Evolutionary conservation across 495 filamentous ascomycete genomes (phyloP), one percentile per base, ranked within the genome.

Genomic region (Aspergillus funiculosus): DNA sequence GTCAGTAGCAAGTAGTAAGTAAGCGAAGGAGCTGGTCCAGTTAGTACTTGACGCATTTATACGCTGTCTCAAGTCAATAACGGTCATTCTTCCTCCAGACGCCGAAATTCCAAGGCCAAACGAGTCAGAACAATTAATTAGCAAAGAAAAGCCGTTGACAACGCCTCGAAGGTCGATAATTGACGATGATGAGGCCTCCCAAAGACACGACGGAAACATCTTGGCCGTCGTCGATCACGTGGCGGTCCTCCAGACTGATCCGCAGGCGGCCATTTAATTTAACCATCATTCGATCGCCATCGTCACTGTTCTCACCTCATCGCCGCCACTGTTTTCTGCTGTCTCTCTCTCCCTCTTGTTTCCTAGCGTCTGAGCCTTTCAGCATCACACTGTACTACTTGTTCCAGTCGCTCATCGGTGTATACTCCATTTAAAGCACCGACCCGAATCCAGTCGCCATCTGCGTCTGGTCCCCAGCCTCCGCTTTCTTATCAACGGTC

Each of bases 191-290:
- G 11, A 20, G 15, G 5, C 13, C 32, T 15, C 4, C 18, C 32
- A 13, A 36, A n/a, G 35, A 18, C n/a, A n/a, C n/a, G 14, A 10
- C 36, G 19, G 36, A 21, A 39, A 24, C 36, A 24, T 24, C 36
- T 24, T 18, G 22, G 18, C 26, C 26, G 18, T 39, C 28, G 40
- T 21, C 28, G 28, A 43, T 51, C 48, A 51, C 48, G 48, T 51
- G 48, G 35, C 40, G 6, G 15, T 29, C 14, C 13, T 31, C 40
- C 17, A 31, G n/a, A 29, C 26, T 15, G 6, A 10, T 19, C 13
- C 22, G 22, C 9, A 17, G 28, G 28, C 40, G 11, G 27, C 28
- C 7, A 8, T 11, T 1, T 38, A 9, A 20, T 11, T n/a, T n/a
- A n/a, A n/a, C n/a, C 35, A 9, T 11, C 17, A 6, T 37, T 10